These are phyloP conservation scores for Amylocystis lapponica DNA, from an alignment of 768 basidiomycete genomes.

Conservation along the genomic window DNA sequence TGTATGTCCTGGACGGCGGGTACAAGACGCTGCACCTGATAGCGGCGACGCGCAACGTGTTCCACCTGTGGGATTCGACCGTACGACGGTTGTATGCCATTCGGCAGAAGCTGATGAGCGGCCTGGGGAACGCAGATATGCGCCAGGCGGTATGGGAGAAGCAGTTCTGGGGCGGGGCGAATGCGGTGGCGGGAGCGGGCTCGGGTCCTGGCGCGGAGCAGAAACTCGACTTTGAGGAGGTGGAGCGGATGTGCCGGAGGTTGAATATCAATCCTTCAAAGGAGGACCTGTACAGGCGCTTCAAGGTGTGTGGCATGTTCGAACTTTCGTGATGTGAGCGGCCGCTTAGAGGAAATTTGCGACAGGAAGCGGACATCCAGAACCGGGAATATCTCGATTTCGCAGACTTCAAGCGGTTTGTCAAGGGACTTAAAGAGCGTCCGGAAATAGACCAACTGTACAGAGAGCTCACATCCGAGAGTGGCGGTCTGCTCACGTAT, in stretches of 20 bases:
- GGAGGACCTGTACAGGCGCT: conserved; percentile 49
- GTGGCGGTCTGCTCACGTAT: conserved; percentile 32
- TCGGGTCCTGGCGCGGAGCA: too few relatives aligned
- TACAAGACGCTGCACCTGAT: conserved; percentile 88
- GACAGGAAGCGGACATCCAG: conserved; percentile 58
- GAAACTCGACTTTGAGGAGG: conserved; percentile 62
- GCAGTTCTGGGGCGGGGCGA: conserved; percentile 76
- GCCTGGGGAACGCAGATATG: conserved; percentile 55
- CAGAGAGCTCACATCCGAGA: conserved; percentile 28
- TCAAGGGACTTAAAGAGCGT: conserved; percentile 77
- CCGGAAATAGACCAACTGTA: conserved; percentile 75
- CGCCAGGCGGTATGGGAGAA: conserved; percentile 72
- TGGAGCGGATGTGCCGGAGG: conserved; percentile 63
- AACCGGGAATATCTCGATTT: conserved; percentile 65
- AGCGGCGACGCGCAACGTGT: conserved; percentile 58
- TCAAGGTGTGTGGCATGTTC: conserved; percentile 39
- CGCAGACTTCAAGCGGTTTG: conserved; percentile 72
- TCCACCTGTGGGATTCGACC: conserved; percentile 58
- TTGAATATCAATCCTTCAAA: conserved; percentile 58
- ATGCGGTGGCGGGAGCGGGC: conserved; percentile 41
- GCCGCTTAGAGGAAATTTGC: background rate
- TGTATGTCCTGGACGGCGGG: conserved; percentile 69
- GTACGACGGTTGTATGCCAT: conserved; percentile 59
- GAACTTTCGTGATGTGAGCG: background rate
- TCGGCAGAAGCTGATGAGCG: conserved; percentile 65